phyloP scores from a whole-genome alignment of 768 basidiomycete genomes.

The Mycena filopes region DNA sequence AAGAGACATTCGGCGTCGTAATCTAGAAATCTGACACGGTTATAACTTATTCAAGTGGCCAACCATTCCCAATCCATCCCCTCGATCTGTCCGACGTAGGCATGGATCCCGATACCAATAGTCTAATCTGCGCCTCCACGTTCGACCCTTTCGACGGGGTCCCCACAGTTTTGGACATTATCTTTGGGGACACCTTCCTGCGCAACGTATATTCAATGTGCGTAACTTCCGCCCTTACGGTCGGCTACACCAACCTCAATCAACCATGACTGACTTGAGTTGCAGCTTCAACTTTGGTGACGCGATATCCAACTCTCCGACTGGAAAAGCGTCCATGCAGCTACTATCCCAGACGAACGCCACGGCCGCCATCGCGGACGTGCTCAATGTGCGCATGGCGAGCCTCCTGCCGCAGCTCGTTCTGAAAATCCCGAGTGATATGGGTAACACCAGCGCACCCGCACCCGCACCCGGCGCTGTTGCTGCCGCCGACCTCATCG shows the following conservation, averaged over 20 bases:
- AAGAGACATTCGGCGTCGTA: background rate
- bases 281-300: conserved; percentile 8
- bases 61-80: conserved; percentile 12
- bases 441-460: no score
- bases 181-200: conserved; percentile 4
- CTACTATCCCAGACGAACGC: no score
- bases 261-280: background rate
- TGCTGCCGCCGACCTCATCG: no score
- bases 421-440: no score
- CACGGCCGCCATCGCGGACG: background rate
- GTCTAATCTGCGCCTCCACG: background rate
- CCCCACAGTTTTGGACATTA: background rate
- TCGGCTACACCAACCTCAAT: no score
- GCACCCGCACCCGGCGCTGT: no score
- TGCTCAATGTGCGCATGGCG: conserved; percentile 83
- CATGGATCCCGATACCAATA: background rate
- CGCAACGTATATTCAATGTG: conserved; percentile 7
- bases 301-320: background rate
- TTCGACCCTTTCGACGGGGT: no score
- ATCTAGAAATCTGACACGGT: background rate
- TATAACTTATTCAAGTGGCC: background rate
- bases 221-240: background rate
- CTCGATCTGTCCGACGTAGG: conserved; percentile 1
- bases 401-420: no score
- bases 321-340: no score